A percentile compares a stretch with the other conserved stretches of the same genome.
These are phyloP conservation scores for Staphylotrichum longicolle DNA, from an alignment of 495 filamentous ascomycete genomes.

Conservation along the genomic window DNA sequence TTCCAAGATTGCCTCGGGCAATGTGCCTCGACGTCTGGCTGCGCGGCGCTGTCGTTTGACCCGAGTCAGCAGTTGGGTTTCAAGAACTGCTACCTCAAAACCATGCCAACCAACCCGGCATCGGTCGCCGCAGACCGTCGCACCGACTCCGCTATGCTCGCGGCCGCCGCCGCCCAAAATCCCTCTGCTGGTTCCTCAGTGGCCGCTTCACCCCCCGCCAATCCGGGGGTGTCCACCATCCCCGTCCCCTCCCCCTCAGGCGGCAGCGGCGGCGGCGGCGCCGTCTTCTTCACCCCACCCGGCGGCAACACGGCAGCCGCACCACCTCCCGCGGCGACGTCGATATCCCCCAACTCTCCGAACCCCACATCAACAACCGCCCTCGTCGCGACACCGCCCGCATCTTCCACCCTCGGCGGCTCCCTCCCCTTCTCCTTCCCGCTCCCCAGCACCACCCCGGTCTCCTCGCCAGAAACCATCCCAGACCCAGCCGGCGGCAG, in stretches of 20 bases:
- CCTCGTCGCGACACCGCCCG: background rate
- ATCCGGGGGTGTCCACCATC: constrained; percentile 18
- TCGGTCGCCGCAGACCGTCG: constrained; percentile 22
- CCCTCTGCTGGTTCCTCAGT: background rate
- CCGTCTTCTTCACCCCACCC: constrained; percentile 31
- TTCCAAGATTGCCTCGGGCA: constrained; percentile 38
- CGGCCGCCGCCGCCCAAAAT: constrained; percentile 7
- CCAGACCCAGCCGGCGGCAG: constrained; percentile 11
- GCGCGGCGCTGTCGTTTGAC: constrained; percentile 35
- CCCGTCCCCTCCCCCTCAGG: constrained; percentile 9
- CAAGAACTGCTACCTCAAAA: constrained; percentile 43
- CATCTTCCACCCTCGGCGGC: background rate
- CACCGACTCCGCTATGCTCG: constrained; percentile 34
- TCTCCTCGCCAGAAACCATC: background rate
- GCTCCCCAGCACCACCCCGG: too few relatives aligned
- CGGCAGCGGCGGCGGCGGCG: constrained; percentile 11
- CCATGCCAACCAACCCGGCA: constrained; percentile 18
- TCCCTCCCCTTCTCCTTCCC: background rate
- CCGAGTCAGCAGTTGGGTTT: constrained; percentile 33
- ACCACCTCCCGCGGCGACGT: too few relatives aligned
- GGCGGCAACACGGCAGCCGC: constrained; percentile 5
- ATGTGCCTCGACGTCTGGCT: constrained; percentile 30
- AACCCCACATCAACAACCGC: too few relatives aligned
- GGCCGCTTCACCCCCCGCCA: constrained; percentile 1
- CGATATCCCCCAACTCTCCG: too few relatives aligned